These are phyloP conservation scores for Curvularia sp. DNA, from an alignment of 2,329 filamentous ascomycete genomes.

Conservation along the genomic window DNA sequence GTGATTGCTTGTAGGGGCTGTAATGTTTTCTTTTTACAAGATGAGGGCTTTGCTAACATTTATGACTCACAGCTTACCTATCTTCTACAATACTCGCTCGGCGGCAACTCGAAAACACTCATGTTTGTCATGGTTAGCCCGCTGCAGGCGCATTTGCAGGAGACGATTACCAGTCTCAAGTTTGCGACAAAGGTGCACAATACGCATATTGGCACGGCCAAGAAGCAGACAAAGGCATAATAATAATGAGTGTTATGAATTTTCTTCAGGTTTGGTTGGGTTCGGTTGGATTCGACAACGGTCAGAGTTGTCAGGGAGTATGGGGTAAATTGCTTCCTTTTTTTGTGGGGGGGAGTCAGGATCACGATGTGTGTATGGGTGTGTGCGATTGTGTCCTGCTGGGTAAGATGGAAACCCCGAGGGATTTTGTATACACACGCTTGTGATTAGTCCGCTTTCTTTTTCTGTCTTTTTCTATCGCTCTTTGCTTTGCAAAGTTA, in stretches of 20 bases:
- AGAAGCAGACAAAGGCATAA: slow-evolving; percentile 67
- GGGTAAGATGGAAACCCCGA: too few species aligned
- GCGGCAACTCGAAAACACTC: slow-evolving; percentile 94
- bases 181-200: slow-evolving; percentile 96
- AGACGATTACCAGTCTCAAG: slow-evolving; percentile 92
- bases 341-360: background rate
- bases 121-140: slow-evolving; percentile 99
- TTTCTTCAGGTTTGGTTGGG: background rate
- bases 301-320: background rate
- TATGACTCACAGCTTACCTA: slow-evolving; percentile 74
- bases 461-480: too few species aligned
- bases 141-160: slow-evolving; percentile 85
- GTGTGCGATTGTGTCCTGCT: background rate
- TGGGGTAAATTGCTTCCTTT: background rate
- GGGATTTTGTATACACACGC: background rate
- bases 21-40: too few species aligned
- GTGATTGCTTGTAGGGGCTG: slow-evolving; percentile 18
- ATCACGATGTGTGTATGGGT: background rate
- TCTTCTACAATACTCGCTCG: slow-evolving; percentile 90
- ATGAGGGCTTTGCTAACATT: slow-evolving; percentile 18
- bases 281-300: background rate
- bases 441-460: background rate
- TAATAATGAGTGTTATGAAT: background rate
- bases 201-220: slow-evolving; percentile 90
- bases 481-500: background rate